Conservation (phyloP, 2,329 filamentous ascomycete genomes). For the Zarea fungicola region DNA sequence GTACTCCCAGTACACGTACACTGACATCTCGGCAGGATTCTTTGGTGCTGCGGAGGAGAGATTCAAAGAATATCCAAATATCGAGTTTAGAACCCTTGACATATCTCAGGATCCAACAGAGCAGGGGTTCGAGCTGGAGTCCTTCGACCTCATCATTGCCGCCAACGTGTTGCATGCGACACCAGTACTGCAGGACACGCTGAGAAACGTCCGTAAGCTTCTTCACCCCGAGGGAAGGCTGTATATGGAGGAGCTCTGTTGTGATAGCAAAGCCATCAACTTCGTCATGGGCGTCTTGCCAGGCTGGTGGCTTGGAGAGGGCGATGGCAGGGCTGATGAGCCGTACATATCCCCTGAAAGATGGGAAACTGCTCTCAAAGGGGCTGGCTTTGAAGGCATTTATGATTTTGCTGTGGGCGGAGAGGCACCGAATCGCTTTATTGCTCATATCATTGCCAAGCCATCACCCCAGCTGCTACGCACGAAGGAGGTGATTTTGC, state of each 20-base stretch:
- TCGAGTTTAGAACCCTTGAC: constrained; percentile 12
- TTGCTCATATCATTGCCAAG: neutral
- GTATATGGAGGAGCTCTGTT: constrained; percentile 24
- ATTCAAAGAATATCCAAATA: constrained; percentile 10
- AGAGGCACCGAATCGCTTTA: constrained; percentile 16
- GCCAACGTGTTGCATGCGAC: constrained; percentile 33
- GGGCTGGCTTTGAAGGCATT: constrained; percentile 22
- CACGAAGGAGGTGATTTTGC: too few species aligned
- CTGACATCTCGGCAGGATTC: constrained; percentile 26
- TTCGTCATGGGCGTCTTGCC: constrained; percentile 25
- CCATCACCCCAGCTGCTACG: too few species aligned
- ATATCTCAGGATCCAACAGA: constrained; percentile 19
- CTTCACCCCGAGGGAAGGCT: constrained; percentile 28
- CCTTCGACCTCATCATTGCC: constrained; percentile 35
- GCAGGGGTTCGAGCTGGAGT: constrained; percentile 30
- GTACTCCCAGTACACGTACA: constrained; percentile 26
- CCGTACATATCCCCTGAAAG: constrained; percentile 21
- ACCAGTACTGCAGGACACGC: constrained; percentile 18
- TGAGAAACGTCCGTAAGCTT: constrained; percentile 28
- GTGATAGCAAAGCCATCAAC: constrained; percentile 22
- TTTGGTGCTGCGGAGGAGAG: constrained; percentile 24
- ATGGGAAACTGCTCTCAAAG: constrained; percentile 24
- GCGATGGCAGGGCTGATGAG: constrained; percentile 21
- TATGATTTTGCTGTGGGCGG: constrained; percentile 20
- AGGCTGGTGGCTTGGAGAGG: constrained; percentile 32